Evolutionary conservation across 768 basidiomycete species (phyloP).

Genomic region (Amanita phalloides): DNA sequence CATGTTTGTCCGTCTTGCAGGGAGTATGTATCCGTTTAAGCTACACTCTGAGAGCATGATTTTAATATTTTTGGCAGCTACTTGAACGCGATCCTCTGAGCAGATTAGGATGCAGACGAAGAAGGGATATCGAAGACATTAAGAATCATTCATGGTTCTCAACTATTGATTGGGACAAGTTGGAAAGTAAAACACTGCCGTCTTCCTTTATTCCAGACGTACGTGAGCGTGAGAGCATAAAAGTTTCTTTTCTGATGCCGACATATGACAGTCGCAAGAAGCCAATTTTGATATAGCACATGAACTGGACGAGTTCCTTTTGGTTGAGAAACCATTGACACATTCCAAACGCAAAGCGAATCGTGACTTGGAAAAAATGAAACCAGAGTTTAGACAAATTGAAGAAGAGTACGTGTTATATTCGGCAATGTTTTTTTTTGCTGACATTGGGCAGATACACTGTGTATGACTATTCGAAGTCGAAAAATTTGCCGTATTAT

Average conservation of each 20-base stretch:
- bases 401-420: conserved; percentile 71
- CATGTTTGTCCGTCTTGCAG: conserved; percentile 55
- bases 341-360: conserved; percentile 88
- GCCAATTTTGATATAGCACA: conserved; percentile 98
- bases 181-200: conserved; percentile 58
- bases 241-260: background rate
- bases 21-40: conserved; percentile 37
- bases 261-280: conserved; percentile 64
- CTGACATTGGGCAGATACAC: conserved; percentile 53
- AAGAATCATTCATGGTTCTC: conserved; percentile 80
- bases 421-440: background rate
- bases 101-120: conserved; percentile 71
- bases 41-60: conserved; percentile 4
- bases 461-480: conserved; percentile 72
- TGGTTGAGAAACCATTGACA: conserved; percentile 97
- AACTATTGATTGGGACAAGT: conserved; percentile 66
- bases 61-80: conserved; percentile 39
- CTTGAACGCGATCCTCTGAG: conserved; percentile 72
- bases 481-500: conserved; percentile 76
- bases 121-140: conserved; percentile 66
- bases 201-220: conserved; percentile 93
- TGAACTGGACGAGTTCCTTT: conserved; percentile 92
- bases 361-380: conserved; percentile 77
- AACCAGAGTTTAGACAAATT: conserved; percentile 82
- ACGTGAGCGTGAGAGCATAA: conserved; percentile 22